Percentiles rank a stretch among this genome's conserved stretches.
phyloP scores from a whole-genome alignment of 345 rosid genomes.

The Salix viminalis region DNA sequence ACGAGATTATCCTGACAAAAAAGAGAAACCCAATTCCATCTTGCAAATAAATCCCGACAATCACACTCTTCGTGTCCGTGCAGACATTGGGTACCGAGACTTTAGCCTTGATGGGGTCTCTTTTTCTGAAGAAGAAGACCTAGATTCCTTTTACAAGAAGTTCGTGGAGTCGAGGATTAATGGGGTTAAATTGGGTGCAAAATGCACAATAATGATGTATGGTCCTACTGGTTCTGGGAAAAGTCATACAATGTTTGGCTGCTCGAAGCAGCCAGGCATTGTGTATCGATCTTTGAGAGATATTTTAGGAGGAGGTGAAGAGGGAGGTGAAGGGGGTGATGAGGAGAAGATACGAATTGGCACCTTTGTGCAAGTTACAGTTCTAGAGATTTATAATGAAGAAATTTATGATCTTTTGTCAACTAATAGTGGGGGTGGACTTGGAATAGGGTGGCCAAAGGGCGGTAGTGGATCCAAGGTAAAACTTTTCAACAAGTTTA shows the following conservation, averaged over 20 bases:
- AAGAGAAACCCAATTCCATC: slow-evolving; percentile 51
- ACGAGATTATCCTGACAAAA: slow-evolving; percentile 56
- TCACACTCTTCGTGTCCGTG: slow-evolving; percentile 62
- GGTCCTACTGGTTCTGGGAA: slow-evolving; percentile 98
- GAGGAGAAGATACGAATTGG: slow-evolving; percentile 34
- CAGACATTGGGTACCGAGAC: slow-evolving; percentile 84
- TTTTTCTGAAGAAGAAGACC: slow-evolving; percentile 69
- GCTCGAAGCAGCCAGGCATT: slow-evolving; percentile 80
- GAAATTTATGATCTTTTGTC: slow-evolving; percentile 91
- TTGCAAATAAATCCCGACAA: slow-evolving; percentile 58
- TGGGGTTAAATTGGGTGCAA: slow-evolving; percentile 73
- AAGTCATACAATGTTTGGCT: slow-evolving; percentile 95
- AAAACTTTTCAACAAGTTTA: neutral
- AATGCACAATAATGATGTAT: slow-evolving; percentile 92
- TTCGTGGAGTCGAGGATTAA: slow-evolving; percentile 68
- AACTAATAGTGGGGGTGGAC: slow-evolving; percentile 50
- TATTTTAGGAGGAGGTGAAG: slow-evolving; percentile 65
- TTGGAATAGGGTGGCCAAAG: slow-evolving; percentile 83
- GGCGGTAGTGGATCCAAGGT: slow-evolving; percentile 67
- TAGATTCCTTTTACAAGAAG: slow-evolving; percentile 64
- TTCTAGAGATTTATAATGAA: slow-evolving; percentile 88
- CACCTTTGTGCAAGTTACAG: slow-evolving; percentile 80
- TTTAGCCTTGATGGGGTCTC: slow-evolving; percentile 87
- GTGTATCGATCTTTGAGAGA: slow-evolving; percentile 68
- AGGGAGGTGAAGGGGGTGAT: slow-evolving; percentile 22